Evolutionary conservation across 768 basidiomycete species (phyloP), one percentile per base, ranked within the genome.

Genomic region (Chlorophyllum brunneum): DNA sequence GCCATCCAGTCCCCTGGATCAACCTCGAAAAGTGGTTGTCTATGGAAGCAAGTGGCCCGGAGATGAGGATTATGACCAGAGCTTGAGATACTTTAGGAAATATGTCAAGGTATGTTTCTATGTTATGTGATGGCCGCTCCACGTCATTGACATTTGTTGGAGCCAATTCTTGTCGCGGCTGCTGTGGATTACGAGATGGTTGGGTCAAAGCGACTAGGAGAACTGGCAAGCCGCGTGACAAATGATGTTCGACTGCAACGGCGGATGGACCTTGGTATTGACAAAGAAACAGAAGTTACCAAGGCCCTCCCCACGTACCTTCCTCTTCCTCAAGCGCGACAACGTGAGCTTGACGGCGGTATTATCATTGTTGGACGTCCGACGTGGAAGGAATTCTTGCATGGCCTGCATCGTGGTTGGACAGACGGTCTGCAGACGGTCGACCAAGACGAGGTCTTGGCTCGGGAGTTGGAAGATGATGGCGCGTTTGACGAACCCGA

Each of bases 91-190:
- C 74, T 98, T 98, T 75, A 87, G 90, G 67, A 92, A 90, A 76
- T 98, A 97, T 70, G 83, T 98, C 74, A 95, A 97, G 88, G 97
- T 97, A 57, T 58, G 82, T 42, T 24, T 41, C 50, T 48, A 48
- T 34, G 49, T 51, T 27, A 51, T 59, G 48, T 58, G 61, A 56
- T 18, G 52, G 37, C 40, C 43, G 39, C 26, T 41, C 41, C 34
- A 34, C 57, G 34, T 29, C 49, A 11, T 61, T 38, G 48, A 13
- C 46, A 30, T 45, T 37, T 39, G 40, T 46, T 52, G 11, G 62
- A 99, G 97, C 97, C 97, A 7, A 80, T 95, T 51, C 76, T 99
- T 4, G 89, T 95, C 30, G 94, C 95, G 4, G 93, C 94, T 2
- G 97, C 93, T 0, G 74, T 98, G 30, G 97, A 99, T 76, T 99